Percentiles rank a stretch among this genome's conserved stretches.
Conservation (phyloP, 192 early-diverging fungal species). For the Rhizoclosmatium globosum region DNA sequence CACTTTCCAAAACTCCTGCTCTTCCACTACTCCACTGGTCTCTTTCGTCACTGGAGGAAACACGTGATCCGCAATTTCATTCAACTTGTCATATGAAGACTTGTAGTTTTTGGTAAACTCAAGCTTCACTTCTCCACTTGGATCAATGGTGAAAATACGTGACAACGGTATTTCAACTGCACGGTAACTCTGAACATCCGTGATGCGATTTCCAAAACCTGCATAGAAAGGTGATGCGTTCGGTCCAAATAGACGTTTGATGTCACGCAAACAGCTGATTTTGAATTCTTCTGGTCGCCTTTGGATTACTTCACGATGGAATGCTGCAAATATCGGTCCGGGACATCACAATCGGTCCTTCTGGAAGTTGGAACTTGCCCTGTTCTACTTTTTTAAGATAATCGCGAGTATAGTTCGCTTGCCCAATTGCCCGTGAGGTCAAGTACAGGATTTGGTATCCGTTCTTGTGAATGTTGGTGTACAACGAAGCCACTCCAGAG, state of each 20-base stretch:
- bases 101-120: conserved; percentile 87
- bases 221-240: conserved; percentile 85
- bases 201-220: conserved; percentile 97
- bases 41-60: conserved; percentile 67
- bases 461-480: conserved; percentile 92
- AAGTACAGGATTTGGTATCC: conserved; percentile 96
- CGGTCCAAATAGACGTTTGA: conserved; percentile 86
- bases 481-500: conserved; percentile 93
- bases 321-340: conserved; percentile 91
- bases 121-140: conserved; percentile 87
- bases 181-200: conserved; percentile 94
- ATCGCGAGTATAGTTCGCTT: conserved; percentile 89
- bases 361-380: conserved; percentile 84
- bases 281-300: conserved; percentile 97
- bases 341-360: conserved; percentile 97
- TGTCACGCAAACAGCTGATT: conserved; percentile 92
- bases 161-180: conserved; percentile 92
- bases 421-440: conserved; percentile 95
- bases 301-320: conserved; percentile 95
- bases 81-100: conserved; percentile 76
- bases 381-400: conserved; percentile 93
- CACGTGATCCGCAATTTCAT: conserved; percentile 94
- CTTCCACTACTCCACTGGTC: background rate
- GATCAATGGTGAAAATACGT: conserved; percentile 96
- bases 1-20: conserved; percentile 22